Evolutionary conservation across 164 flowering plant genomes (phyloP).

Genomic region (Dillenia suffruticosa): DNA sequence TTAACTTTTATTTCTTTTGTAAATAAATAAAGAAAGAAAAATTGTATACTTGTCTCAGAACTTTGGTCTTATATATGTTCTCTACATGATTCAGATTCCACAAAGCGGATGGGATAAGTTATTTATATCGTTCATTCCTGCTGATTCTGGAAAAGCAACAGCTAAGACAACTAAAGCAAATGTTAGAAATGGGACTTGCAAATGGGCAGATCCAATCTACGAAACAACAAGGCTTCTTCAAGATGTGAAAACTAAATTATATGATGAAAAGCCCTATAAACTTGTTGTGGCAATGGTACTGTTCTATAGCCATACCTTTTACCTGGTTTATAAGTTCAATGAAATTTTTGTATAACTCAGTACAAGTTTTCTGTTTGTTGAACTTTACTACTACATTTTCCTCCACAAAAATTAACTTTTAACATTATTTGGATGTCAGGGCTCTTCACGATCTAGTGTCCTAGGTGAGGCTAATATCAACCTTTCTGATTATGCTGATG

Average conservation of each 20-base stretch:
- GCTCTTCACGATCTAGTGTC: conserved; percentile 82
- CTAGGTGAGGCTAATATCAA: conserved; percentile 91
- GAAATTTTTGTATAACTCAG: too few species aligned
- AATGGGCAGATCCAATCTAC: conserved; percentile 98
- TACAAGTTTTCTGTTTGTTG: too few species aligned
- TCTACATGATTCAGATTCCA: conserved; percentile 61
- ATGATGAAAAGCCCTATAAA: conserved; percentile 85
- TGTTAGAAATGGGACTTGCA: conserved; percentile 93
- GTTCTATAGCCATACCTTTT: neutral
- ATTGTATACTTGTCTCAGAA: too few species aligned
- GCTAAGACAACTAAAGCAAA: conserved; percentile 89
- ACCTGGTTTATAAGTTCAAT: too few species aligned
- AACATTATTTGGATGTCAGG: conserved; percentile 35
- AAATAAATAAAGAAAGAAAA: too few species aligned
- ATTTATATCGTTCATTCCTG: conserved; percentile 79
- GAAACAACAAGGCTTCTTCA: conserved; percentile 95
- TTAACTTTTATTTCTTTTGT: too few species aligned
- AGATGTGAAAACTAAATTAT: conserved; percentile 71
- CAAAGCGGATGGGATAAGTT: conserved; percentile 95
- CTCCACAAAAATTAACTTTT: too few species aligned
- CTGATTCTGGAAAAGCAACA: conserved; percentile 80
- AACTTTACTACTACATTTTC: too few species aligned
- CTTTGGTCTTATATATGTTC: neutral
- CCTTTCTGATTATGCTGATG: conserved; percentile 93
- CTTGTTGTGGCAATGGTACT: conserved; percentile 84